Percentiles rank a stretch among this genome's conserved stretches.
These are phyloP conservation scores for Spirogloea muscicola DNA, from an alignment of 139 green algal genomes.

Conservation along the genomic window DNA sequence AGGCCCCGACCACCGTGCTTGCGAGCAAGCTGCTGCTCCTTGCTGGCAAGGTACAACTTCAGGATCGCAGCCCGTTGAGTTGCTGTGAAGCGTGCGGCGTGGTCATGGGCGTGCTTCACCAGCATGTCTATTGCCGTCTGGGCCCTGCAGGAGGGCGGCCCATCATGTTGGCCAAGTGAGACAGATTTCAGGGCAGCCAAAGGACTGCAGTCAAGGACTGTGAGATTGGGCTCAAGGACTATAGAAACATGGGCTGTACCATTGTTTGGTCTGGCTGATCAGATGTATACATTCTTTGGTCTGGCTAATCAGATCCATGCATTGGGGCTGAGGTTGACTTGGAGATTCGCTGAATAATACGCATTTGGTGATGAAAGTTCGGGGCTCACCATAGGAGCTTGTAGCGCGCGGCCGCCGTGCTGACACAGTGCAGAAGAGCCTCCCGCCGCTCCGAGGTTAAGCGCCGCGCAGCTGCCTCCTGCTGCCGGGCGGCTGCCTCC, in stretches of 20 bases:
- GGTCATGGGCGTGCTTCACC: slow-evolving; percentile 12
- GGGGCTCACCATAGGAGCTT: slow-evolving; percentile 17
- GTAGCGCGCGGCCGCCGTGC: slow-evolving; percentile 1
- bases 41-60: neutral
- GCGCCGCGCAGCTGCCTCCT: slow-evolving; percentile 2
- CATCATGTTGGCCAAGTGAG: neutral
- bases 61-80: slow-evolving; percentile 4
- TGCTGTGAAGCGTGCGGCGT: neutral
- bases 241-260: neutral
- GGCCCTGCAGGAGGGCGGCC: neutral
- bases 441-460: slow-evolving; percentile 19
- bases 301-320: neutral
- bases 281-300: too few relatives aligned
- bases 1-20: slow-evolving; percentile 9
- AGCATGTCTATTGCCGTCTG: slow-evolving; percentile 38
- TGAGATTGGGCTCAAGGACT: neutral
- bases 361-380: neutral
- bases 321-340: neutral
- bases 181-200: neutral
- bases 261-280: neutral
- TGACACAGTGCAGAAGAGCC: slow-evolving; percentile 11
- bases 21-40: slow-evolving; percentile 1
- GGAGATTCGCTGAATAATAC: neutral
- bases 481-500: neutral
- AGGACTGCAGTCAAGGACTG: neutral